Percentiles rank a stretch among this genome's conserved stretches.
phyloP scores from a whole-genome alignment of 2,329 filamentous ascomycete species.

The Tricladium varicosporioides region DNA sequence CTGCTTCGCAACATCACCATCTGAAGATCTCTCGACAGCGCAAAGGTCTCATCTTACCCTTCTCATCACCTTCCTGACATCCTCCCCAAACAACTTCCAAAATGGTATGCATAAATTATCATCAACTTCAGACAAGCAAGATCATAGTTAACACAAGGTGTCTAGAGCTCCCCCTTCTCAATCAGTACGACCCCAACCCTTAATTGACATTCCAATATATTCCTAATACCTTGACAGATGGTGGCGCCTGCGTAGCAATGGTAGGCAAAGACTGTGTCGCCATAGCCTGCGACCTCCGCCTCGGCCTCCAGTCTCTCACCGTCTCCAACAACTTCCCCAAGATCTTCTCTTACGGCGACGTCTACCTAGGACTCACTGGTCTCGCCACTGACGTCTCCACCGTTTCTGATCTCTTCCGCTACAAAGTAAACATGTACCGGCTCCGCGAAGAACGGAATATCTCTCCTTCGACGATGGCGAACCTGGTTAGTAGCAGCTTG shows the following conservation, averaged over 20 bases:
- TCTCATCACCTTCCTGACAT: not conserved
- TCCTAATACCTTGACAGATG: slow-evolving; percentile 49
- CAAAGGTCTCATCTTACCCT: slow-evolving; percentile 4
- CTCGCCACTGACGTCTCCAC: slow-evolving; percentile 95
- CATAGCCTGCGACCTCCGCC: slow-evolving; percentile 97
- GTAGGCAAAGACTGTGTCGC: slow-evolving; percentile 99
- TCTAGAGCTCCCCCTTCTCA: slow-evolving; percentile 84
- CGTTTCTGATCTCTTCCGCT: slow-evolving; percentile 95
- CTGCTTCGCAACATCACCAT: slow-evolving; percentile 15
- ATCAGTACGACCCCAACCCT: slow-evolving; percentile 67
- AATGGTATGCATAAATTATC: slow-evolving; percentile 28
- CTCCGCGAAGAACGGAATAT: slow-evolving; percentile 97
- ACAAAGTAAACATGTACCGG: slow-evolving; percentile 99
- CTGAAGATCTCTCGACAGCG: slow-evolving; percentile 16
- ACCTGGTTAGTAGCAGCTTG: slow-evolving; percentile 85
- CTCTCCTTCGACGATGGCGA: slow-evolving; percentile 90
- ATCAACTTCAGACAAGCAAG: slow-evolving; percentile 4
- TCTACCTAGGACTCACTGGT: slow-evolving; percentile 92
- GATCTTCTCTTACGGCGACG: slow-evolving; percentile 95
- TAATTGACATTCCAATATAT: slow-evolving; percentile 8
- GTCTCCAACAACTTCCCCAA: slow-evolving; percentile 99
- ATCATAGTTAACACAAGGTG: slow-evolving; percentile 33
- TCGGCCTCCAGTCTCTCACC: slow-evolving; percentile 93
- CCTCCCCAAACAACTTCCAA: slow-evolving; percentile 11
- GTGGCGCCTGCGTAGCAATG: slow-evolving; percentile 97